phyloP scores from a whole-genome alignment of 805 yeast species.

The Brettanomyces anomalus region DNA sequence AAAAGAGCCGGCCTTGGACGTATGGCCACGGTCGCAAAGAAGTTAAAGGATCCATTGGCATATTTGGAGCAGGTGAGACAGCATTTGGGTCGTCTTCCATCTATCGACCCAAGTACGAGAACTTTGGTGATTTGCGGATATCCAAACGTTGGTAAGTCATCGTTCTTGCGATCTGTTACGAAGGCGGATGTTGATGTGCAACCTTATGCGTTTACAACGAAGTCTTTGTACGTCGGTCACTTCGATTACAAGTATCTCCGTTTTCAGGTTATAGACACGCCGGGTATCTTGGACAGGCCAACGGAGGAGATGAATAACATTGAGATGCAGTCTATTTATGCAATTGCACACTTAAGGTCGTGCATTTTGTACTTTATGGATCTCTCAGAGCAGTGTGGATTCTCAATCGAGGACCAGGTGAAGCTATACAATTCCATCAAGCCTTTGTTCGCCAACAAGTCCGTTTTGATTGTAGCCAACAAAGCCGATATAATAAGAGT shows the following conservation, averaged over 20 bases:
- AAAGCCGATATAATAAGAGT: constrained; percentile 84
- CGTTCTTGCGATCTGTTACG: constrained; percentile 86
- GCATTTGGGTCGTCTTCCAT: constrained; percentile 96
- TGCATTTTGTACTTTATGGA: constrained; percentile 98
- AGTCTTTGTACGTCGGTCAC: constrained; percentile 95
- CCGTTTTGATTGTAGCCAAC: constrained; percentile 92
- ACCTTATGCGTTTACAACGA: constrained; percentile 98
- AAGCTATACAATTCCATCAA: constrained; percentile 94
- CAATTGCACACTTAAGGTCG: constrained; percentile 96
- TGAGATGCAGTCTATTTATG: constrained; percentile 98
- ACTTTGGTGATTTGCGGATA: constrained; percentile 96
- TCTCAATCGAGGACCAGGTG: constrained; percentile 94
- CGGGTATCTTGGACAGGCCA: constrained; percentile 97
- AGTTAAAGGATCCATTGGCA: constrained; percentile 85
- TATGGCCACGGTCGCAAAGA: constrained; percentile 97
- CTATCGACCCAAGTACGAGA: constrained; percentile 98
- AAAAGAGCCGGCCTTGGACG: constrained; percentile 98
- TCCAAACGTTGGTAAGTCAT: constrained; percentile 98
- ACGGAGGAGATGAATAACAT: constrained; percentile 99
- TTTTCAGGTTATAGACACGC: constrained; percentile 98
- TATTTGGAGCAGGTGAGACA: constrained; percentile 98
- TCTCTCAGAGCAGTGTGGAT: constrained; percentile 98
- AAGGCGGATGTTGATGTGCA: constrained; percentile 99
- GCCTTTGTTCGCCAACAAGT: constrained; percentile 94
- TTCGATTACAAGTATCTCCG: constrained; percentile 96